These are phyloP conservation scores for Litsea cubeba DNA, from an alignment of 164 flowering plant genomes.

Conservation along the genomic window DNA sequence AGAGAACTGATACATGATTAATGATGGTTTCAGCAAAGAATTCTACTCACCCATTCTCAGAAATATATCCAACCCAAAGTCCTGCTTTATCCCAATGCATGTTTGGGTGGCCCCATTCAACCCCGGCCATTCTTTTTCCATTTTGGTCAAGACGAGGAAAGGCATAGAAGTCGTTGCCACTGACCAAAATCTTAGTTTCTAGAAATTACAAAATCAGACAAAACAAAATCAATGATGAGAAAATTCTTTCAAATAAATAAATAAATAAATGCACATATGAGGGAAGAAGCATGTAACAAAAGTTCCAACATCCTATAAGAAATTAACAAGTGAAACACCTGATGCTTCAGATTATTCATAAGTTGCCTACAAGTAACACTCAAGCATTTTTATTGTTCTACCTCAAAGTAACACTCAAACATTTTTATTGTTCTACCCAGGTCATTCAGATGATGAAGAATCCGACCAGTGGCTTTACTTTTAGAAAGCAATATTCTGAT, in stretches of 20 bases:
- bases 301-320: background rate
- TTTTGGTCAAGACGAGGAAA: slow-evolving; percentile 76
- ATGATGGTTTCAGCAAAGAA: no score
- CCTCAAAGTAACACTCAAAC: slow-evolving; percentile 22
- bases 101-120: slow-evolving; percentile 92
- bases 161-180: slow-evolving; percentile 95
- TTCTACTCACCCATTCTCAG: no score
- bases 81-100: slow-evolving; percentile 98
- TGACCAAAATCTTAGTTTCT: slow-evolving; percentile 74
- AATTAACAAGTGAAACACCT: background rate
- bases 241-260: background rate
- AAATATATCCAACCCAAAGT: no score
- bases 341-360: background rate
- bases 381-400: no score
- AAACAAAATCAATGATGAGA: background rate
- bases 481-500: no score
- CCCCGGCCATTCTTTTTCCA: slow-evolving; percentile 83
- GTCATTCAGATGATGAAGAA: no score
- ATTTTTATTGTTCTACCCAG: no score
- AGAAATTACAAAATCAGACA: slow-evolving; percentile 15
- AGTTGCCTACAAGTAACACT: background rate
- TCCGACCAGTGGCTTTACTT: no score
- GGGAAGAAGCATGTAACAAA: background rate
- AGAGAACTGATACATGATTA: no score
- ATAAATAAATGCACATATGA: background rate